A percentile compares a stretch with the other conserved stretches of the same genome.
Conservation (phyloP, 2,329 filamentous ascomycete species). For the Diaporthe capsici region DNA sequence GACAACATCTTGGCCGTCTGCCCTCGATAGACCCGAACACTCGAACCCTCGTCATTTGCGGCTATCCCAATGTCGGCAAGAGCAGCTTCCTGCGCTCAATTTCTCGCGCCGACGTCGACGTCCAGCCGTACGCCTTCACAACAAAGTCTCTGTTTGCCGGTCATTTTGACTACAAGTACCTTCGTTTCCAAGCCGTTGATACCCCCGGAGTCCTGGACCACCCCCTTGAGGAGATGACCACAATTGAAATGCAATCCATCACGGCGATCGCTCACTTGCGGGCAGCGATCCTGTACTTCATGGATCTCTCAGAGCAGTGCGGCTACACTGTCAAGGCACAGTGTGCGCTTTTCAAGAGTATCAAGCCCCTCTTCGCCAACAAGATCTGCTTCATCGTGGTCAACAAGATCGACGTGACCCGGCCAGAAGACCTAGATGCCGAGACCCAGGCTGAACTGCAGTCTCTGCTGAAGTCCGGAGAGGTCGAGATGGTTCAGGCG, state of each 20-base stretch:
- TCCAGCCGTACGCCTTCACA: slow-evolving; percentile 98
- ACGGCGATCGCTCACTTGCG: slow-evolving; percentile 97
- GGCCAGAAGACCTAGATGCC: slow-evolving; percentile 87
- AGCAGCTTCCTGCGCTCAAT: slow-evolving; percentile 94
- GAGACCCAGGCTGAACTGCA: slow-evolving; percentile 85
- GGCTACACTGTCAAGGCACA: slow-evolving; percentile 94
- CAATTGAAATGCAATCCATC: slow-evolving; percentile 99
- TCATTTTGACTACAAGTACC: slow-evolving; percentile 97
- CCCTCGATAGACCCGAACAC: slow-evolving; percentile 99
- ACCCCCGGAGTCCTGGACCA: slow-evolving; percentile 99
- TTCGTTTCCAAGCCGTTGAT: slow-evolving; percentile 84
- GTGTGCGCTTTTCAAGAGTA: slow-evolving; percentile 94
- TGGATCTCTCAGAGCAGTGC: slow-evolving; percentile 97
- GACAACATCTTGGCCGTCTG: slow-evolving; percentile 96
- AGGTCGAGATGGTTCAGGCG: slow-evolving; percentile 92
- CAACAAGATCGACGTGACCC: slow-evolving; percentile 97
- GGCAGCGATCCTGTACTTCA: slow-evolving; percentile 96
- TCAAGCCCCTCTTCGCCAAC: slow-evolving; percentile 96
- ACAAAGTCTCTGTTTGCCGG: slow-evolving; percentile 98
- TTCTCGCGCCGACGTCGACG: slow-evolving; percentile 94
- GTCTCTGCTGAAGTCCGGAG: slow-evolving; percentile 84
- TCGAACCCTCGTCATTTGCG: slow-evolving; percentile 93
- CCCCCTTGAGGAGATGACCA: slow-evolving; percentile 99
- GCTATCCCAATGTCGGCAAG: slow-evolving; percentile 98
- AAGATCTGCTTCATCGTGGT: slow-evolving; percentile 97